phyloP scores from a whole-genome alignment of 345 rosid genomes.

The Crucihimalaya himalaica region DNA sequence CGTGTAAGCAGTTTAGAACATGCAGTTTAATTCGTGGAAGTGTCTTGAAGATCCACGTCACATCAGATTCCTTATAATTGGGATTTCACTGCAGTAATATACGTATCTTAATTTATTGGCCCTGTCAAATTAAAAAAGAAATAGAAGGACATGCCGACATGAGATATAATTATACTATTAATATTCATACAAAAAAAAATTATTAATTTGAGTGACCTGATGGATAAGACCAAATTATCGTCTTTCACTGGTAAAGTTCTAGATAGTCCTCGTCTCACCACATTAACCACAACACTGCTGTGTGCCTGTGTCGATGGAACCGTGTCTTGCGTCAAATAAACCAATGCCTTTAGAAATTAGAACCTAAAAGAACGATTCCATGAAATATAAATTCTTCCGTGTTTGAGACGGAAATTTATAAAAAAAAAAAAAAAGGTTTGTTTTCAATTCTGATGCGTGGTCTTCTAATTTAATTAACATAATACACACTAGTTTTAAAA shows the following conservation, averaged over 20 bases:
- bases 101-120: background rate
- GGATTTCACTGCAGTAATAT: background rate
- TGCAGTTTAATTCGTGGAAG: conserved; percentile 42
- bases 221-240: background rate
- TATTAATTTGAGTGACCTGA: background rate
- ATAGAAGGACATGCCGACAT: too few relatives aligned
- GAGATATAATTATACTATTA: too few relatives aligned
- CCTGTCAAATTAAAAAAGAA: background rate
- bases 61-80: conserved; percentile 10
- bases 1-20: conserved; percentile 19
- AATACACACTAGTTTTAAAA: too few relatives aligned
- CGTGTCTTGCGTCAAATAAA: background rate
- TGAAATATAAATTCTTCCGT: background rate
- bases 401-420: background rate
- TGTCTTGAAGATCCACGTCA: conserved; percentile 53
- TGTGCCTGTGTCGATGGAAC: background rate
- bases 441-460: background rate
- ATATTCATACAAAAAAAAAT: too few relatives aligned
- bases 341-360: background rate
- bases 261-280: background rate
- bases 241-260: background rate
- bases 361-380: too few relatives aligned
- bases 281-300: background rate
- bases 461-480: too few relatives aligned
- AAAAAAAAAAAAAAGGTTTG: background rate